These are phyloP conservation scores for Dactylellina cionopaga DNA, from an alignment of 2,329 filamentous ascomycete species.

Conservation along the genomic window DNA sequence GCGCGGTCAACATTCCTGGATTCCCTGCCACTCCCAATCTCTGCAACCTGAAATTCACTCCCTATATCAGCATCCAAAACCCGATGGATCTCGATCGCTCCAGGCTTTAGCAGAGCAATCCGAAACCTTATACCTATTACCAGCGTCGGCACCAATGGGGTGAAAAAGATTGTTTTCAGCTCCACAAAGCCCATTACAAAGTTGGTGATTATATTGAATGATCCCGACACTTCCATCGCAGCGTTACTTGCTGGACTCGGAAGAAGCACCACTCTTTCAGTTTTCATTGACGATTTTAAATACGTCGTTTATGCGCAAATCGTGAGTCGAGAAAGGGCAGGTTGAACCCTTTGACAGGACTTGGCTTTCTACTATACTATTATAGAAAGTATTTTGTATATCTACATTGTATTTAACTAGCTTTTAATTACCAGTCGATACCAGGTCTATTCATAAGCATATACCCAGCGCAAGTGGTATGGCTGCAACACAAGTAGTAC, in stretches of 20 bases:
- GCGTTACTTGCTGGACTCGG: neutral
- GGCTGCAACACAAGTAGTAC: too few relatives aligned
- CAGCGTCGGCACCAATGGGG: neutral
- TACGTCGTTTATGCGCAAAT: neutral
- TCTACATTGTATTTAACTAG: too few relatives aligned
- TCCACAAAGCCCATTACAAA: neutral
- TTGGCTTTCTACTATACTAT: too few relatives aligned
- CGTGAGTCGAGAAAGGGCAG: too few relatives aligned
- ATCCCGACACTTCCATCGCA: neutral
- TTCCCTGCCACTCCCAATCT: neutral
- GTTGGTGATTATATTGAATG: neutral
- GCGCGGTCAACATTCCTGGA: neutral
- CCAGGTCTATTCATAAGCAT: too few relatives aligned
- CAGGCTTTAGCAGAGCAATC: neutral
- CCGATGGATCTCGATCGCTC: neutral
- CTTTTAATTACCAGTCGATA: too few relatives aligned
- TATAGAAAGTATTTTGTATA: too few relatives aligned
- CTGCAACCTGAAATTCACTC: slow-evolving; percentile 15
- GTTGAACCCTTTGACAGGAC: neutral
- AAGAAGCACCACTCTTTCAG: neutral
- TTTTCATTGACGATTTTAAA: slow-evolving; percentile 28
- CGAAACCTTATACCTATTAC: neutral
- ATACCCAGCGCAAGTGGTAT: too few relatives aligned
- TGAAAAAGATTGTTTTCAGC: slow-evolving; percentile 9
- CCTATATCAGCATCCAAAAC: slow-evolving; percentile 2